A percentile compares a stretch with the other conserved stretches of the same genome.
Evolutionary conservation across 2,329 filamentous ascomycete species (phyloP).

Genomic region (Gremmenia infestans): DNA sequence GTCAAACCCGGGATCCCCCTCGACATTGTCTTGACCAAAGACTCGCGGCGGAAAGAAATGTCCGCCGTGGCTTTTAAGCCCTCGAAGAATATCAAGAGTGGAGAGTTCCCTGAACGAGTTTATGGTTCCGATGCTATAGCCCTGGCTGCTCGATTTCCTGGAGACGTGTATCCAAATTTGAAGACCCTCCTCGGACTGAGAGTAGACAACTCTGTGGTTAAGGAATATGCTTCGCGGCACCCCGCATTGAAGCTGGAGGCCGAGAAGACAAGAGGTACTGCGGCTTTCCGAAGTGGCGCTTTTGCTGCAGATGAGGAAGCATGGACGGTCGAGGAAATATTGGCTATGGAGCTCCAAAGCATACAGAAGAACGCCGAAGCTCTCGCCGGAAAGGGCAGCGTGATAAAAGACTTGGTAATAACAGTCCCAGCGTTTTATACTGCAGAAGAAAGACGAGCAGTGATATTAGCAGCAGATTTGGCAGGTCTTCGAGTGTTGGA

Average conservation of each 20-base stretch:
- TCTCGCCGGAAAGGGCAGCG: conserved; percentile 69
- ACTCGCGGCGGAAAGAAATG: conserved; percentile 92
- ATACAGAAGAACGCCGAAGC: conserved; percentile 83
- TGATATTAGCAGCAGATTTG: conserved; percentile 78
- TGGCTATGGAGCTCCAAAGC: conserved; percentile 95
- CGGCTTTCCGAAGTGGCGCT: conserved; percentile 74
- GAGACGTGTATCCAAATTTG: conserved; percentile 91
- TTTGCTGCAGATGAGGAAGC: conserved; percentile 57
- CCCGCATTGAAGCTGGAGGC: conserved; percentile 69
- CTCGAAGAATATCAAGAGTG: conserved; percentile 57
- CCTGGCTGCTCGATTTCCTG: conserved; percentile 79
- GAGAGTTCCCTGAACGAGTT: conserved; percentile 75
- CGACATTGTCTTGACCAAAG: conserved; percentile 96
- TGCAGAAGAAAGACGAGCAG: conserved; percentile 79
- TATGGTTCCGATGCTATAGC: conserved; percentile 92
- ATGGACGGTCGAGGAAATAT: conserved; percentile 82
- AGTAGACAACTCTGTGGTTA: conserved; percentile 54
- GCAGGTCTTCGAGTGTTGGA: conserved; percentile 83
- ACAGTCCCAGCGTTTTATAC: conserved; percentile 91
- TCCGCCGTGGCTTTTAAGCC: conserved; percentile 94
- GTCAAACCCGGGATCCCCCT: conserved; percentile 96
- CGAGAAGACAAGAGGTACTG: conserved; percentile 58
- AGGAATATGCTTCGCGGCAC: conserved; percentile 69
- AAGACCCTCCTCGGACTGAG: conserved; percentile 82
- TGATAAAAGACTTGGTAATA: conserved; percentile 77